phyloP scores from a whole-genome alignment of 1,284 basidiomycete genomes.

The Marasmius tenuissimus region DNA sequence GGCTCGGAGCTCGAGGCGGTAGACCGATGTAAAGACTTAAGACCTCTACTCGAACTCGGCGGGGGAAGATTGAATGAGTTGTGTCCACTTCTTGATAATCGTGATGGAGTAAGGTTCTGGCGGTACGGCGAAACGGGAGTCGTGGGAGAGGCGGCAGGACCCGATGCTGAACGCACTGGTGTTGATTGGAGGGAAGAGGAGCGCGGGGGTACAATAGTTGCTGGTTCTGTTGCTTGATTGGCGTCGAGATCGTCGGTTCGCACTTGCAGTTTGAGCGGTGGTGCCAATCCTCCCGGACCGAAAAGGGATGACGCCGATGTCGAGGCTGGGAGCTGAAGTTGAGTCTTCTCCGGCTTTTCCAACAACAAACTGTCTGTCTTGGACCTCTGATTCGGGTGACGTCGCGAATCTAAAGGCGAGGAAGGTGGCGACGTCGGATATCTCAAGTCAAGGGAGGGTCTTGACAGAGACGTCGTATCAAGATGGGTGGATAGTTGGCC shows the following conservation, averaged over 20 bases:
- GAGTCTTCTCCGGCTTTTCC: neutral
- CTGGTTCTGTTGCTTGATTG: constrained; percentile 24
- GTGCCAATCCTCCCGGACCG: constrained; percentile 12
- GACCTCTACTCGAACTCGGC: constrained; percentile 39
- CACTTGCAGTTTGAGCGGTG: constrained; percentile 30
- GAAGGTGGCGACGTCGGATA: constrained; percentile 59
- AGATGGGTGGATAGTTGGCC: constrained; percentile 61
- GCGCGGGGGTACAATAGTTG: constrained; percentile 55
- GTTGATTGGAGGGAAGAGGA: constrained; percentile 52
- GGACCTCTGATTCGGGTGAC: constrained; percentile 28
- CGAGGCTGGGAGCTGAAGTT: neutral
- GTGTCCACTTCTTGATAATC: constrained; percentile 34
- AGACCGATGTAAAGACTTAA: constrained; percentile 64
- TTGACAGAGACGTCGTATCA: constrained; percentile 46
- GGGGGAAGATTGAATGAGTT: constrained; percentile 29
- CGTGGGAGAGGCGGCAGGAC: constrained; percentile 27
- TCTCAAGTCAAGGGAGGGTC: constrained; percentile 54
- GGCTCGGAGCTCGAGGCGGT: constrained; percentile 78
- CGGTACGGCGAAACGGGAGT: constrained; percentile 20
- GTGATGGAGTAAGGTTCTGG: constrained; percentile 41
- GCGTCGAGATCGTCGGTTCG: constrained; percentile 24
- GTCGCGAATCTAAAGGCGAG: constrained; percentile 24
- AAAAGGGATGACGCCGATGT: neutral
- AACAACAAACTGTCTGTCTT: constrained; percentile 11
- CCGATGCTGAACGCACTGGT: constrained; percentile 40